Evolutionary conservation across 2,329 filamentous ascomycete genomes (phyloP).

Genomic region (Aspergillus felis): DNA sequence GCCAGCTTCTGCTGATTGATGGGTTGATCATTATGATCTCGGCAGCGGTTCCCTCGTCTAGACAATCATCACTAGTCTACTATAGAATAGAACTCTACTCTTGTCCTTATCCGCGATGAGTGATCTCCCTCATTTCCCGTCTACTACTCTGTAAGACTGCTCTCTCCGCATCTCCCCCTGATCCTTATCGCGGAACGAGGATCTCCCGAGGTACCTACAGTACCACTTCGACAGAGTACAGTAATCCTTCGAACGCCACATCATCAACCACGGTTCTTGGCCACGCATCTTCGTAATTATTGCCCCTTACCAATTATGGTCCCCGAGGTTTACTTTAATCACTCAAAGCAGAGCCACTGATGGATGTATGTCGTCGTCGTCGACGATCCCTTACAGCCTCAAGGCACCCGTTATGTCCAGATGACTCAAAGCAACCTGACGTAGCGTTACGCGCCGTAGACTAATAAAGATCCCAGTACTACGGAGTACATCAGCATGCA

Average conservation of each 20-base stretch:
- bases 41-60: background rate
- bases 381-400: background rate
- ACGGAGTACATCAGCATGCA: background rate
- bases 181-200: background rate
- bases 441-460: background rate
- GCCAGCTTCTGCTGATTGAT: constrained; percentile 2
- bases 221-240: background rate
- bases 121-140: background rate
- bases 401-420: background rate
- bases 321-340: background rate
- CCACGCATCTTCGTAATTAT: background rate
- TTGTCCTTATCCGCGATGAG: background rate
- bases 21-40: background rate
- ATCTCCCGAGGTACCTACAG: background rate
- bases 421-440: background rate
- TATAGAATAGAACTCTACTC: background rate
- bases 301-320: background rate
- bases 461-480: background rate
- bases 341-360: background rate
- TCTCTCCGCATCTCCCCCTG: background rate
- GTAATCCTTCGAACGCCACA: background rate
- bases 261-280: background rate
- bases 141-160: background rate
- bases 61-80: background rate
- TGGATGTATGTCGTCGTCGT: background rate